Evolutionary conservation across 2,329 filamentous ascomycete species (phyloP).

Genomic region (Colletotrichum abscissum): DNA sequence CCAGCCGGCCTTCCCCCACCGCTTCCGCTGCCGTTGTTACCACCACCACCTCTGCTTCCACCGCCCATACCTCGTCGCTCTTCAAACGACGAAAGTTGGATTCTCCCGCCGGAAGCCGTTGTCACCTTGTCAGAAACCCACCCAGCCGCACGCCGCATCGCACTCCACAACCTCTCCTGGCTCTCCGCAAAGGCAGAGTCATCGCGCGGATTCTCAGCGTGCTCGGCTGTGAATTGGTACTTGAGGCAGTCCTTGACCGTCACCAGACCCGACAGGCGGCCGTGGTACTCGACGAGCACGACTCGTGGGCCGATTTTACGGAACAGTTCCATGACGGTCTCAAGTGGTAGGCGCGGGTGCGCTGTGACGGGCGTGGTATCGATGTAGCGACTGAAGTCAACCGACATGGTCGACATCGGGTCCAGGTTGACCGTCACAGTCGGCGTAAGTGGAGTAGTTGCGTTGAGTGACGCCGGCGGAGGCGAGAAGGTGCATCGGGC

Average conservation of each 20-base stretch:
- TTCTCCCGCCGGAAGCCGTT: constrained; percentile 65
- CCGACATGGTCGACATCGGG: constrained; percentile 64
- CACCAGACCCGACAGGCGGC: constrained; percentile 84
- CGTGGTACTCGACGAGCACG: constrained; percentile 91
- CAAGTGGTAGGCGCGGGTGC: constrained; percentile 89
- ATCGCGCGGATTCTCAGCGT: constrained; percentile 77
- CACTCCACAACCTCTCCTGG: constrained; percentile 74
- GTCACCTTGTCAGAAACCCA: constrained; percentile 71
- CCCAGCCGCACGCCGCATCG: constrained; percentile 62
- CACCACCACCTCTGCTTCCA: constrained; percentile 51
- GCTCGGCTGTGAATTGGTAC: constrained; percentile 97
- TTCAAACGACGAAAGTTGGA: constrained; percentile 60
- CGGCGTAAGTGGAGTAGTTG: constrained; percentile 53
- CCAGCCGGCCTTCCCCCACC: constrained; percentile 37
- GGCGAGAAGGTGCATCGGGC: constrained; percentile 81
- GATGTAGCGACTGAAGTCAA: constrained; percentile 90
- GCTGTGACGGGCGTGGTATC: constrained; percentile 91
- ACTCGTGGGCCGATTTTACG: constrained; percentile 97
- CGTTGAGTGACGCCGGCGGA: constrained; percentile 45
- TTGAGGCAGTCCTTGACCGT: constrained; percentile 98
- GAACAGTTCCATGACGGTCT: constrained; percentile 99
- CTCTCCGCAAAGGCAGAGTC: constrained; percentile 65
- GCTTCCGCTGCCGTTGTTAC: background rate
- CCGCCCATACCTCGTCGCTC: constrained; percentile 54
- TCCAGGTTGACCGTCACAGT: constrained; percentile 66